Evolutionary conservation across 2,329 filamentous ascomycete genomes (phyloP).

Genomic region (Coleophoma crateriformis): DNA sequence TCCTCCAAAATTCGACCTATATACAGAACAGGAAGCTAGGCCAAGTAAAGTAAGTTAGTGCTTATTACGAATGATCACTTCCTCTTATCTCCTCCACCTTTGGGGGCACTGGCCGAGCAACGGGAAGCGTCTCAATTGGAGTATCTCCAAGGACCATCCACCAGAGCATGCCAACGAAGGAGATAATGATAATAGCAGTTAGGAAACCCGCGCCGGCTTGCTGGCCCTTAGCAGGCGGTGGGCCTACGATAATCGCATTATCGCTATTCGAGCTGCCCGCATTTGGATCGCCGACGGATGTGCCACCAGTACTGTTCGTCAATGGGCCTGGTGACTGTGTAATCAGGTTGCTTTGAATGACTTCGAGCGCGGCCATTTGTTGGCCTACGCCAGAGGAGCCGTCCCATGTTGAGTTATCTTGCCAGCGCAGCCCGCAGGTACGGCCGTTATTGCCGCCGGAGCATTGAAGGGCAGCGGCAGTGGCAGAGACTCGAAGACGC

Average conservation of each 20-base stretch:
- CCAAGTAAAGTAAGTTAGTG: too few species aligned
- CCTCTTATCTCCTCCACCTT: too few species aligned
- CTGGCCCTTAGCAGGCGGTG: constrained; percentile 44
- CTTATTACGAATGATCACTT: too few species aligned
- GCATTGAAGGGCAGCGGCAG: constrained; percentile 54
- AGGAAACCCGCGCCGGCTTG: constrained; percentile 63
- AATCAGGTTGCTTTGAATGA: constrained; percentile 58
- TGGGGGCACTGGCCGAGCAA: too few species aligned
- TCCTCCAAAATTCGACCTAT: too few species aligned
- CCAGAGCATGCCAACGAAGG: constrained; percentile 48
- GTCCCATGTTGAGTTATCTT: constrained; percentile 47
- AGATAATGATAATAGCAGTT: constrained; percentile 48
- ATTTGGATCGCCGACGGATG: constrained; percentile 35
- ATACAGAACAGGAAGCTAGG: too few species aligned
- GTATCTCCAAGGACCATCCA: constrained; percentile 37
- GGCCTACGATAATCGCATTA: background rate
- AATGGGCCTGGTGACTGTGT: constrained; percentile 34
- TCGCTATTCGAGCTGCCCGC: constrained; percentile 13
- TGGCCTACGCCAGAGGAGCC: constrained; percentile 58
- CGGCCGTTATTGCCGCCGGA: constrained; percentile 49
- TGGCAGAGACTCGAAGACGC: constrained; percentile 47
- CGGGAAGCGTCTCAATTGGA: too few species aligned
- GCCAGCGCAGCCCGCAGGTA: constrained; percentile 58
- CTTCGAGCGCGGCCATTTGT: constrained; percentile 64
- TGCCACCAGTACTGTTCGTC: constrained; percentile 51